These are phyloP conservation scores for Alternaria gaisen DNA, from an alignment of 2,329 filamentous ascomycete genomes.

Conservation along the genomic window DNA sequence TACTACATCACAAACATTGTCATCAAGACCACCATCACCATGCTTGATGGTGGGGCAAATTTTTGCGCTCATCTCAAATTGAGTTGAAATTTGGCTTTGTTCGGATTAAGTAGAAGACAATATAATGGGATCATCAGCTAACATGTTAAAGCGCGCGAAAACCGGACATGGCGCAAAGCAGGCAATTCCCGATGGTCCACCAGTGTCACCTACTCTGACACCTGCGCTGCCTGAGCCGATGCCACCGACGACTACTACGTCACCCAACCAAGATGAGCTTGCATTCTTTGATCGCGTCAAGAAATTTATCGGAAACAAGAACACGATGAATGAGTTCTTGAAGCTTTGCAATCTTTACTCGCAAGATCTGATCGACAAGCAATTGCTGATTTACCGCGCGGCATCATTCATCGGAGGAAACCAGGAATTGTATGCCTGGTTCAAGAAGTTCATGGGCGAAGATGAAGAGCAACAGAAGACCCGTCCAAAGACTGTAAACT, in stretches of 20 bases:
- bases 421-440: conserved; percentile 86
- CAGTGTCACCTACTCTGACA: conserved; percentile 85
- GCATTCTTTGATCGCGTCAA: conserved; percentile 96
- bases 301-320: conserved; percentile 93
- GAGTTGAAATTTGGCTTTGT: neutral
- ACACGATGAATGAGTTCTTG: conserved; percentile 92
- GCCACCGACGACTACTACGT: conserved; percentile 74
- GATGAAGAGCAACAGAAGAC: conserved; percentile 64
- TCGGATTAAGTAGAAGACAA: neutral
- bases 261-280: conserved; percentile 84
- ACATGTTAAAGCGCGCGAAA: conserved; percentile 69
- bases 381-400: conserved; percentile 82
- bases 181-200: conserved; percentile 64
- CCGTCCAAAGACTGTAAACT: conserved; percentile 73
- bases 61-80: neutral
- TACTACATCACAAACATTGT: conserved; percentile 1
- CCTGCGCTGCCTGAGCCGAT: conserved; percentile 89
- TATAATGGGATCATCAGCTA: conserved; percentile 6
- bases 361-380: conserved; percentile 88
- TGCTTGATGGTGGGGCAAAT: neutral
- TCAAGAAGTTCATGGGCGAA: conserved; percentile 83
- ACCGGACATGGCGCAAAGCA: conserved; percentile 70
- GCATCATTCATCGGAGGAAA: conserved; percentile 87
- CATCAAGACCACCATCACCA: neutral
- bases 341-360: conserved; percentile 97